Base-by-base conservation (phyloP, 352 stramenopile species). In the Phytopythium boreale region DNA sequence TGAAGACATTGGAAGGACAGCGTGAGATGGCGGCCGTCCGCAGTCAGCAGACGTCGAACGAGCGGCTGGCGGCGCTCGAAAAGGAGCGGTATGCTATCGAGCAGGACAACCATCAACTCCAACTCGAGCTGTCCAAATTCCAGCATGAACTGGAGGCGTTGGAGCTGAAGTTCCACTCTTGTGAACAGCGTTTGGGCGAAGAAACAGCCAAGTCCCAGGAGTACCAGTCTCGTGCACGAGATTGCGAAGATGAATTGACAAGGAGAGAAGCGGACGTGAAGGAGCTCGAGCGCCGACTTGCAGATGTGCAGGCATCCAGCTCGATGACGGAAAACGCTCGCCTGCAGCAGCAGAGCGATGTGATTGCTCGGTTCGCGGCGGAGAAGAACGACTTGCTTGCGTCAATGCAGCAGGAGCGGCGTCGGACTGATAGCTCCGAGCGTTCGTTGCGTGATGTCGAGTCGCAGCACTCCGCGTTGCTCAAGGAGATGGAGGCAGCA, bases 1-100 rank as follows among this genome's bases (percentile, higher is more conserved):
- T 52, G 5, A 53, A 62, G 2, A 53, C 39, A 4, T n/a, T 87
- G 52, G 76, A 80, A 22, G 66, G 78, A 24, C 76, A 79, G 34
- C 63, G 78, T 10, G 77, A 88, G n/a, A 51, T 62, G 34, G 61
- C 79, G 5, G 65, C 78, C 4, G 67, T 67, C 26, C 72, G 75
- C 10, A 75, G 56, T n/a, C 70, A 83, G 27, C 76, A 89, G 43
- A 75, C 71, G 14, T 76, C 79, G 7, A 87, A 87, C 43, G 83
- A 90, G 29, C 83, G 80, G 2, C 27, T 90, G n/a, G 49, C 68
- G 6, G 66, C 72, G 24, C 59, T 91, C 22, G 80, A 91, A 59
- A 80, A 84, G 49, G 77, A 77, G 12, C 80, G 82, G 2, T 70
- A 78, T 24, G 57, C 65, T 9, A 74, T 86, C n/a, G 82, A 91